Conservation (phyloP, 2,329 filamentous ascomycete species). For the Sporothrix sp. region DNA sequence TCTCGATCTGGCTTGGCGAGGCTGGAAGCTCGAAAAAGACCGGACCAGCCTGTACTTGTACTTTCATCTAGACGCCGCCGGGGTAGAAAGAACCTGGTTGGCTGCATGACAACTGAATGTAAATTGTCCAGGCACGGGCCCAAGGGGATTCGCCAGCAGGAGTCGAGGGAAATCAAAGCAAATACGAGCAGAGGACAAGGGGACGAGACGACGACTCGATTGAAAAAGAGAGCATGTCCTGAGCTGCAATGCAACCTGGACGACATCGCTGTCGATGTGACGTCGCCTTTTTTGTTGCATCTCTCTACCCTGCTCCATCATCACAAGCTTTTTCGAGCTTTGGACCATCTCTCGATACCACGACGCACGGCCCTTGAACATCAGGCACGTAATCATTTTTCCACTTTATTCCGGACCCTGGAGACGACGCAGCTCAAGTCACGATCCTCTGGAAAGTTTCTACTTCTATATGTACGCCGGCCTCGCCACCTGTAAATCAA, state of each 20-base stretch:
- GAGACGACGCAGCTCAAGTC: no score
- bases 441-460: neutral
- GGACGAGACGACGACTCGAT: neutral
- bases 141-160: neutral
- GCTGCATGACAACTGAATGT: no score
- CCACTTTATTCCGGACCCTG: neutral
- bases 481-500: no score
- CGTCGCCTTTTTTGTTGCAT: neutral
- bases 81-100: no score
- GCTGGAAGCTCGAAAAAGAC: no score
- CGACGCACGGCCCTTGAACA: no score
- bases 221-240: neutral
- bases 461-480: no score
- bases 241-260: neutral
- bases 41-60: no score
- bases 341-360: neutral
- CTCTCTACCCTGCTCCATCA: neutral
- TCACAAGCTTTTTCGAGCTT: neutral
- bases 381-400: neutral
- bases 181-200: neutral
- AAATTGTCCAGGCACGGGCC: neutral
- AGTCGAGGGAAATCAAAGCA: neutral
- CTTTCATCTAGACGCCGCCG: no score
- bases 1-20: no score
- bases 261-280: neutral